These are phyloP conservation scores for Parathielavia hyrcaniae DNA, from an alignment of 495 filamentous ascomycete species.

Conservation along the genomic window DNA sequence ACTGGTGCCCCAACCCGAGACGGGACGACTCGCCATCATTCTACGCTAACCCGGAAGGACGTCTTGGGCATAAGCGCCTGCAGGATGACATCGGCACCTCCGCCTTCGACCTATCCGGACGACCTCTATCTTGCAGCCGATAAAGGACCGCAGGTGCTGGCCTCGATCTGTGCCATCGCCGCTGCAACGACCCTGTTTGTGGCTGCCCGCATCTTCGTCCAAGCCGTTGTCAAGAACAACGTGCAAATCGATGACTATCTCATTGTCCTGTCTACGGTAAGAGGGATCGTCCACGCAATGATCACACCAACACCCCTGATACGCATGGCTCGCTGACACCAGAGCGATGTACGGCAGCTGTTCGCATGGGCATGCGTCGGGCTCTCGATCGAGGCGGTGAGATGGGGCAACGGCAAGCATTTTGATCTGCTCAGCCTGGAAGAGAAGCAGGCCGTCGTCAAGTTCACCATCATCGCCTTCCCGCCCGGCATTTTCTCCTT, in stretches of 20 bases:
- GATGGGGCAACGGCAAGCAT: slow-evolving; percentile 27
- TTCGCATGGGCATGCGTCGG: slow-evolving; percentile 10
- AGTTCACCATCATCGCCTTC: slow-evolving; percentile 37
- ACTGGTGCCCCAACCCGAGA: too few relatives aligned
- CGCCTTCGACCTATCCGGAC: background rate
- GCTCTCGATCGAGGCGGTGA: slow-evolving; percentile 11
- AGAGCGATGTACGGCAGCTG: too few relatives aligned
- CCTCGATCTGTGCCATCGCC: slow-evolving; percentile 18
- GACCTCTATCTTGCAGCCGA: background rate
- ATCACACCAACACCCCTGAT: too few relatives aligned
- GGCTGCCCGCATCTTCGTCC: slow-evolving; percentile 26
- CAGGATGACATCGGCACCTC: background rate
- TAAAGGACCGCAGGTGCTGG: slow-evolving; percentile 19
- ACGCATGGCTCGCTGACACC: too few relatives aligned
- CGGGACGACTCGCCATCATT: too few relatives aligned
- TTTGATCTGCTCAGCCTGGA: slow-evolving; percentile 22
- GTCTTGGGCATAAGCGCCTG: too few relatives aligned
- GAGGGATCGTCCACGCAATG: too few relatives aligned
- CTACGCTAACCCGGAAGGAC: too few relatives aligned
- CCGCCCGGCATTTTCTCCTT: slow-evolving; percentile 39
- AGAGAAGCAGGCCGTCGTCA: slow-evolving; percentile 26
- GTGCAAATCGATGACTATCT: slow-evolving; percentile 25
- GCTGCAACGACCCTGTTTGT: slow-evolving; percentile 25
- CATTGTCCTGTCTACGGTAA: too few relatives aligned
- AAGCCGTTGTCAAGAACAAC: slow-evolving; percentile 19